A percentile compares a stretch with the other conserved stretches of the same genome.
phyloP scores from a whole-genome alignment of 345 rosid species.

The Syzygium jambos region DNA sequence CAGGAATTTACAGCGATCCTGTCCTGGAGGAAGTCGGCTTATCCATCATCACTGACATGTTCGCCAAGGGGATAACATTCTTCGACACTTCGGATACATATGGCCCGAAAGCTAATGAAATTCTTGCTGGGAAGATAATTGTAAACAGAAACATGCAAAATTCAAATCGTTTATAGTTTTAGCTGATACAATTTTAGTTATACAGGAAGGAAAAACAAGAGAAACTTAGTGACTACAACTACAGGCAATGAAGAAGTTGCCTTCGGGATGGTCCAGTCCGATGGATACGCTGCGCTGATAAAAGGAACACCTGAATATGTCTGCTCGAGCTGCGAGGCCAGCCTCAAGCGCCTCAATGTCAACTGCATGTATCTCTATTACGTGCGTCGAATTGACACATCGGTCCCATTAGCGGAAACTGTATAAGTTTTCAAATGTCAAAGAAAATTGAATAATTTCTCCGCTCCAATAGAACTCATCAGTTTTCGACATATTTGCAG shows the following conservation, averaged over 20 bases:
- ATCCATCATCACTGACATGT: constrained; percentile 1
- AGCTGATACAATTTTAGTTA: neutral
- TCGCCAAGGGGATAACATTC: constrained; percentile 3
- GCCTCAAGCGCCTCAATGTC: constrained; percentile 16
- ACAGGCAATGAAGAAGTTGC: constrained; percentile 21
- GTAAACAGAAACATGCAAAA: neutral
- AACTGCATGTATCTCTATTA: constrained; percentile 22
- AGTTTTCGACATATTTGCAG: no score
- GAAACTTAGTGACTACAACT: neutral
- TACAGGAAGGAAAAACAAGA: neutral
- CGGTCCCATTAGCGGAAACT: constrained; percentile 17
- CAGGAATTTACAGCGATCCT: constrained; percentile 1
- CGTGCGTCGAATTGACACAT: constrained; percentile 17
- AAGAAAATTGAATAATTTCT: no score
- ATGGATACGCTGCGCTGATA: neutral
- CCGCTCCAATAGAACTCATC: no score
- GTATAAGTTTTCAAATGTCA: no score
- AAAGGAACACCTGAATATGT: constrained; percentile 19
- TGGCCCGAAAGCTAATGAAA: neutral
- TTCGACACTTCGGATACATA: constrained; percentile 1
- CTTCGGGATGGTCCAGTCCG: constrained; percentile 2
- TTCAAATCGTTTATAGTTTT: neutral
- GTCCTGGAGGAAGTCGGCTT: constrained; percentile 1
- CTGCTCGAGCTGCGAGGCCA: constrained; percentile 14
- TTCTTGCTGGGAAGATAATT: constrained; percentile 8